Base-by-base conservation (phyloP, 2,329 filamentous ascomycete genomes). In the Scedosporium boydii region DNA sequence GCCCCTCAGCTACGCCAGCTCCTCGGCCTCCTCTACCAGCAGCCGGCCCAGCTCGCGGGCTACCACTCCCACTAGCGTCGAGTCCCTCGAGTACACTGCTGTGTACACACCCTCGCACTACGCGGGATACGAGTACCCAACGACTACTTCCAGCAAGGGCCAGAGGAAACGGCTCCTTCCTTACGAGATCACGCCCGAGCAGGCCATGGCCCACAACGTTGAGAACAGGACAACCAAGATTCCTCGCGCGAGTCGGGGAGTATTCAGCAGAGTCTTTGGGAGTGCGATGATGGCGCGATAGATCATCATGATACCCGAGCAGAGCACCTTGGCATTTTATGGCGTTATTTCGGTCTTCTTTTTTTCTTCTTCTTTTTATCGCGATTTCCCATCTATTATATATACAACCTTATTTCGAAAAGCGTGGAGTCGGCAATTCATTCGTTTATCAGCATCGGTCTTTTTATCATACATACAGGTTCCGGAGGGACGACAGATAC, bases 221-320 rank as follows among this genome's bases (percentile, higher is more conserved):
- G 75, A 73, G 48, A 71, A 73, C 56, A 69, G 69, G 64, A 80
- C 78, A 71, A 65, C 73, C n/a, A 82, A 82, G 75, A 78, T 81
- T 60, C 76, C 76, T 63, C 76, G 77, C 59, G 75, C 77, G 53
- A 70, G 70, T 53, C 76, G 80, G 46, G 79, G 81, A 65, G 77
- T 84, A 74, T 81, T 81, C 72, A 79, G 78, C 41, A 80, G 82
- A 51, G 76, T 84, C 64, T 81, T 84, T 64, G 79, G 80, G 56
- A 76, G 75, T 59, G 71, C 75, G 60, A 75, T 78, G 63, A 65
- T 73, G 29, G 73, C 75, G 63, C 75, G 77, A 70, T 78, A 65
- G 66, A 65, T 23, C n/a, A 55, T 23, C 21, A 21, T 21, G 44
- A 48, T 48, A 48, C 44, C 44, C 44, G 18, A 48, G 44, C 44